Conservation (phyloP, 257 asterid genomes). For the Asclepias syriaca region DNA sequence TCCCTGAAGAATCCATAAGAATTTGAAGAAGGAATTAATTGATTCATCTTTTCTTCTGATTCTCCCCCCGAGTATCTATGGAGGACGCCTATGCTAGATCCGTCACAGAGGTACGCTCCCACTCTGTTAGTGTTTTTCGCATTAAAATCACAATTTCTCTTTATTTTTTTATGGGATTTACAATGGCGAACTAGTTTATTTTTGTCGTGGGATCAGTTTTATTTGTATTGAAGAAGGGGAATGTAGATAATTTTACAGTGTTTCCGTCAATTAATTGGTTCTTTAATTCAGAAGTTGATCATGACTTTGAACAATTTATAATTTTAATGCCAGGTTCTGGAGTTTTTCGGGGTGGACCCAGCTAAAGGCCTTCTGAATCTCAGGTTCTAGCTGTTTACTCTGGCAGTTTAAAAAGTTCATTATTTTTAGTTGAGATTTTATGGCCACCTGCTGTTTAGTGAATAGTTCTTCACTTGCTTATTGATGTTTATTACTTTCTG, state of each 20-base stretch:
- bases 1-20: neutral
- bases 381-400: conserved; percentile 41
- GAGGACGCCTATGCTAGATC: conserved; percentile 94
- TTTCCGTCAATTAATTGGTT: neutral
- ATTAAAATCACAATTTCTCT: too few species aligned
- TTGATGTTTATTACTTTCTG: neutral
- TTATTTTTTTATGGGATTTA: neutral
- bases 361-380: conserved; percentile 70
- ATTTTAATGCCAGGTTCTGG: conserved; percentile 52
- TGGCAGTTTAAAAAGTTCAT: conserved; percentile 14
- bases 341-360: conserved; percentile 72
- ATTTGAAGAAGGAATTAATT: neutral
- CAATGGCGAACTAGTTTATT: neutral
- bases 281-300: neutral
- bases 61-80: conserved; percentile 31
- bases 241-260: neutral
- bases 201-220: neutral
- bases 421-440: neutral
- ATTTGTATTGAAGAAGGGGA: neutral
- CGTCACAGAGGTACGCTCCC: conserved; percentile 49
- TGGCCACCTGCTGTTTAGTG: neutral
- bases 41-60: neutral
- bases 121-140: neutral
- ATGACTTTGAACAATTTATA: neutral
- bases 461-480: neutral